A percentile compares a stretch with the other conserved stretches of the same genome.
Evolutionary conservation across 2,329 filamentous ascomycete species (phyloP).

Genomic region (Ophiosphaerella korrae): DNA sequence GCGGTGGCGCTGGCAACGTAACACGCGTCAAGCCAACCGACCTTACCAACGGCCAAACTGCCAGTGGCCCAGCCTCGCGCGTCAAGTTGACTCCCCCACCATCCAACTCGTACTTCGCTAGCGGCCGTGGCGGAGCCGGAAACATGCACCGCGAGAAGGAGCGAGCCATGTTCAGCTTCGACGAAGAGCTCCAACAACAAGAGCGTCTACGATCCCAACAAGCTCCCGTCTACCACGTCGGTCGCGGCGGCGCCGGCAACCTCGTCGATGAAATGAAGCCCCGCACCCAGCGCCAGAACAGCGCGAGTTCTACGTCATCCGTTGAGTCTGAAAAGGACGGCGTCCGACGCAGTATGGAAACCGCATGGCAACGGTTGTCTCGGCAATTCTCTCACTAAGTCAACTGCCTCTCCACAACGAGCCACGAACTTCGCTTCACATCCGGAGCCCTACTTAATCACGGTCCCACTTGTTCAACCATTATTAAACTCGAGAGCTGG

Average conservation of each 20-base stretch:
- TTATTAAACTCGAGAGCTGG: slow-evolving; percentile 40
- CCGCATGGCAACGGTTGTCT: slow-evolving; percentile 42
- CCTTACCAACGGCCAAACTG: slow-evolving; percentile 54
- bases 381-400: slow-evolving; percentile 40
- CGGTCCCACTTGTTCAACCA: background rate
- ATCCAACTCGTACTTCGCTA: slow-evolving; percentile 62
- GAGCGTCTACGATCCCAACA: slow-evolving; percentile 59
- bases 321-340: slow-evolving; percentile 6
- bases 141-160: slow-evolving; percentile 63
- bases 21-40: slow-evolving; percentile 61
- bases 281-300: slow-evolving; percentile 34
- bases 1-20: slow-evolving; percentile 65
- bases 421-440: slow-evolving; percentile 8
- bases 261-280: slow-evolving; percentile 48
- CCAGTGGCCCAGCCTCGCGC: slow-evolving; percentile 55
- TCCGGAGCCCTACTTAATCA: slow-evolving; percentile 5
- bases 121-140: slow-evolving; percentile 70
- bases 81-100: slow-evolving; percentile 55
- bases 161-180: slow-evolving; percentile 69
- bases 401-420: background rate
- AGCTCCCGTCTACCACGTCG: slow-evolving; percentile 68
- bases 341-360: slow-evolving; percentile 27
- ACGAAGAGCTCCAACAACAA: slow-evolving; percentile 67
- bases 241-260: slow-evolving; percentile 66
- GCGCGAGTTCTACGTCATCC: slow-evolving; percentile 26